phyloP scores from a whole-genome alignment of 495 filamentous ascomycete species.

The Cryomyces minteri region DNA sequence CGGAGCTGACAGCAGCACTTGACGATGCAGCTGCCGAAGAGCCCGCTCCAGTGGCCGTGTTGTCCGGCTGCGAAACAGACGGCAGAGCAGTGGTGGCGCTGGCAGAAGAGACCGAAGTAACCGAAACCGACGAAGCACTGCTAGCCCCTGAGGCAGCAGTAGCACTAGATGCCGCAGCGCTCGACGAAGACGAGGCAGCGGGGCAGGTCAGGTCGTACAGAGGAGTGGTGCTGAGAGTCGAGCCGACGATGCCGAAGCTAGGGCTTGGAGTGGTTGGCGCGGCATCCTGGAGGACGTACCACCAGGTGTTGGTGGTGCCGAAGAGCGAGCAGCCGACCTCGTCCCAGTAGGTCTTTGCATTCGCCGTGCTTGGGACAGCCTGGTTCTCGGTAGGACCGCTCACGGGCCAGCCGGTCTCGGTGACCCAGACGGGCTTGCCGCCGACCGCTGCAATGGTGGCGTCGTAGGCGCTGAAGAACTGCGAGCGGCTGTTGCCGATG shows the following conservation, averaged over 20 bases:
- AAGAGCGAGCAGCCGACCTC: slow-evolving; percentile 58
- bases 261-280: slow-evolving; percentile 35
- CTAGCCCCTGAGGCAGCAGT: background rate
- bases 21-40: too few species aligned
- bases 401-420: slow-evolving; percentile 79
- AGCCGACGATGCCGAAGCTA: slow-evolving; percentile 47
- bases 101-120: too few species aligned
- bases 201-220: slow-evolving; percentile 17
- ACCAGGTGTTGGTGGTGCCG: slow-evolving; percentile 52
- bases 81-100: too few species aligned
- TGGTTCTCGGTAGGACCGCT: slow-evolving; percentile 38
- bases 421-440: slow-evolving; percentile 68
- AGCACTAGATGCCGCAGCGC: background rate
- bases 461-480: slow-evolving; percentile 44
- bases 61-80: too few species aligned
- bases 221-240: slow-evolving; percentile 23
- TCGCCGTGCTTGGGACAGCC: slow-evolving; percentile 43
- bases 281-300: slow-evolving; percentile 56
- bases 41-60: too few species aligned
- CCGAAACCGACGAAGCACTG: too few species aligned
- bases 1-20: too few species aligned
- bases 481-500: slow-evolving; percentile 36
- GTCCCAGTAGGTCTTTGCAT: slow-evolving; percentile 67
- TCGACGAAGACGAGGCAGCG: background rate
- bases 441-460: slow-evolving; percentile 36